Evolutionary conservation across 1,284 basidiomycete genomes (phyloP).

Genomic region (Tremellales sp.): DNA sequence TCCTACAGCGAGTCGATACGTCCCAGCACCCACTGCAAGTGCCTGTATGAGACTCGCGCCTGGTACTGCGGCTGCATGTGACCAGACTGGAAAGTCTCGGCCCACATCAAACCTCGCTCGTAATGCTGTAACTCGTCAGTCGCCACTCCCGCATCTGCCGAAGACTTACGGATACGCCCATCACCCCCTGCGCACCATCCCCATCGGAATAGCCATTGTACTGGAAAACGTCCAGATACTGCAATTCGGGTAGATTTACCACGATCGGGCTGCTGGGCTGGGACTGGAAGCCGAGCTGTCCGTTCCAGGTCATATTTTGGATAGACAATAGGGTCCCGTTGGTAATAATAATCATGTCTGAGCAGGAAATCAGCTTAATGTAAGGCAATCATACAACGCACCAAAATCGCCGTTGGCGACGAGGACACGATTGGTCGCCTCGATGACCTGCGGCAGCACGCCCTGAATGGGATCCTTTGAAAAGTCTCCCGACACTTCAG

Average conservation of each 20-base stretch:
- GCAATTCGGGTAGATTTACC: slow-evolving; percentile 7
- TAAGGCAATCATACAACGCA: slow-evolving; percentile 12
- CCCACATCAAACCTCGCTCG: slow-evolving; percentile 28
- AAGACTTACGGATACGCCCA: slow-evolving; percentile 15
- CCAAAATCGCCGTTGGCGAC: slow-evolving; percentile 59
- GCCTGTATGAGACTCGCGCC: slow-evolving; percentile 14
- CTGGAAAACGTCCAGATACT: slow-evolving; percentile 5
- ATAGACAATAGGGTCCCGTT: slow-evolving; percentile 32
- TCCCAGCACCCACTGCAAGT: slow-evolving; percentile 23
- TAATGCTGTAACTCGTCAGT: slow-evolving; percentile 9
- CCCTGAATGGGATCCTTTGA: slow-evolving; percentile 56
- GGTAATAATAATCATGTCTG: slow-evolving; percentile 30
- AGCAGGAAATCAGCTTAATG: background rate
- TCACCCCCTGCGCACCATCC: slow-evolving; percentile 12
- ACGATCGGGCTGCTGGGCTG: slow-evolving; percentile 12
- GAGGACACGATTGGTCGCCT: slow-evolving; percentile 65
- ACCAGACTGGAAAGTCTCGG: slow-evolving; percentile 14
- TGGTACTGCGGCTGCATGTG: slow-evolving; percentile 24
- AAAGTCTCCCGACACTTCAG: slow-evolving; percentile 50
- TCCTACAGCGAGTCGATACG: slow-evolving; percentile 14
- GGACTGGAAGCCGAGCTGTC: slow-evolving; percentile 23
- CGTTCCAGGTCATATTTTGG: slow-evolving; percentile 41
- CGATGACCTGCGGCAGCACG: slow-evolving; percentile 39
- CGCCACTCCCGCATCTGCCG: background rate
- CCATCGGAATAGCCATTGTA: slow-evolving; percentile 6